These are phyloP conservation scores for Eremothecium coryli DNA, from an alignment of 1,139 yeast genomes.

Conservation along the genomic window DNA sequence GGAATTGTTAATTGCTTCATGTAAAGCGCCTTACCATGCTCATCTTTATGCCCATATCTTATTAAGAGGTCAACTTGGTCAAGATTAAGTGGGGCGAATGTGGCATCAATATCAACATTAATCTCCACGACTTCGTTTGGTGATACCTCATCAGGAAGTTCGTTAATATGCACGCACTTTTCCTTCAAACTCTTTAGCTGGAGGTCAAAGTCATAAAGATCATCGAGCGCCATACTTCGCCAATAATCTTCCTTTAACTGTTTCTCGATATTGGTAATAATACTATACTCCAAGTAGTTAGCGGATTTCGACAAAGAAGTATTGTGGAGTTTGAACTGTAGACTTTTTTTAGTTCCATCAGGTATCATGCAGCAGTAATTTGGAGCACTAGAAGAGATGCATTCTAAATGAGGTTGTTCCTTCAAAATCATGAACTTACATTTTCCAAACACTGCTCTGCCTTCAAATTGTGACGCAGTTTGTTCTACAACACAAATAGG, in stretches of 20 bases:
- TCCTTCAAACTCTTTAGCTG: slow-evolving; percentile 21
- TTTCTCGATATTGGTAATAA: slow-evolving; percentile 22
- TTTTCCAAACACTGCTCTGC: slow-evolving; percentile 7
- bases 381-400: slow-evolving; percentile 18
- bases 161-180: slow-evolving; percentile 15
- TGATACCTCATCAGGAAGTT: slow-evolving; percentile 16
- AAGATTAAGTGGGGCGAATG: slow-evolving; percentile 31
- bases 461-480: slow-evolving; percentile 2
- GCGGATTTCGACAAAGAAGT: slow-evolving; percentile 25
- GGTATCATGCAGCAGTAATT: slow-evolving; percentile 43
- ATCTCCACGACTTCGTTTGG: slow-evolving; percentile 31
- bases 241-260: slow-evolving; percentile 25
- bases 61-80: slow-evolving; percentile 20
- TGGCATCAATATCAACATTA: slow-evolving; percentile 39
- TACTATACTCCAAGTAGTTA: slow-evolving; percentile 20
- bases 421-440: slow-evolving; percentile 20
- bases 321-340: slow-evolving; percentile 49
- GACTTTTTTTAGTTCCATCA: slow-evolving; percentile 60
- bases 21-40: slow-evolving; percentile 21
- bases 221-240: slow-evolving; percentile 24
- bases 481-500: slow-evolving; percentile 12
- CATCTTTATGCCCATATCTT: slow-evolving; percentile 21
- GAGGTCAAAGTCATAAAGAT: slow-evolving; percentile 21
- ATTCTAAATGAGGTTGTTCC: slow-evolving; percentile 27
- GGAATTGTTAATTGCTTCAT: slow-evolving; percentile 22